phyloP scores from a whole-genome alignment of 164 flowering plant genomes.

The Saururus chinensis region DNA sequence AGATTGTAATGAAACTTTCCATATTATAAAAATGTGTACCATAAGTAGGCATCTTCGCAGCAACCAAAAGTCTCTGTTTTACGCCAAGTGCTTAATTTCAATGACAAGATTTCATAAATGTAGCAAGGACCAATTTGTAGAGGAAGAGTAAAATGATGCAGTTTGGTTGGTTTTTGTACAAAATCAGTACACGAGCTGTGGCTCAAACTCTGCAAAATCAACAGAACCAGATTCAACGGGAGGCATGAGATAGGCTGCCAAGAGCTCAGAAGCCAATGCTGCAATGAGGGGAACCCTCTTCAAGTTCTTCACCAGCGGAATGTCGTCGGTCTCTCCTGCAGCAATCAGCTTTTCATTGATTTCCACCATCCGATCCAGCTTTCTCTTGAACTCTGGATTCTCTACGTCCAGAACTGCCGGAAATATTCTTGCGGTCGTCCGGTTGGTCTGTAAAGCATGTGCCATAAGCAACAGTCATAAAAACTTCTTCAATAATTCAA shows the following conservation, averaged over 20 bases:
- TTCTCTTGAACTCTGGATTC: slow-evolving; percentile 97
- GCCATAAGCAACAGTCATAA: too few species aligned
- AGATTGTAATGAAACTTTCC: too few species aligned
- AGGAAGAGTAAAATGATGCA: background rate
- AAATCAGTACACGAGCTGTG: slow-evolving; percentile 66
- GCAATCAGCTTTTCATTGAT: slow-evolving; percentile 64
- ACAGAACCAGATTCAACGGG: slow-evolving; percentile 95
- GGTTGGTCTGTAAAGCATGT: slow-evolving; percentile 58
- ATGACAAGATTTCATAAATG: too few species aligned
- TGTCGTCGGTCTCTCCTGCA: slow-evolving; percentile 53
- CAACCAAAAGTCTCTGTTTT: too few species aligned
- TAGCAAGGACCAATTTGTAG: too few species aligned
- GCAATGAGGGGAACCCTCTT: slow-evolving; percentile 80
- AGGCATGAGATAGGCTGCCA: slow-evolving; percentile 93
- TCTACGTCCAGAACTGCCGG: slow-evolving; percentile 94
- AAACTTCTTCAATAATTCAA: too few species aligned
- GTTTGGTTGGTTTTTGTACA: slow-evolving; percentile 15
- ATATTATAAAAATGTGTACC: too few species aligned
- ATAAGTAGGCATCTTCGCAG: too few species aligned
- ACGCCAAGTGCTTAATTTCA: too few species aligned
- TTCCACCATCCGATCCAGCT: slow-evolving; percentile 85
- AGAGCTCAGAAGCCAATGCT: slow-evolving; percentile 64
- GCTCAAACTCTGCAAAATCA: slow-evolving; percentile 87
- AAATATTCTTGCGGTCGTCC: slow-evolving; percentile 93
- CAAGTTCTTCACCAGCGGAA: slow-evolving; percentile 69